Base-by-base conservation (phyloP, 352 stramenopile genomes). In the Pythium apleroticum region DNA sequence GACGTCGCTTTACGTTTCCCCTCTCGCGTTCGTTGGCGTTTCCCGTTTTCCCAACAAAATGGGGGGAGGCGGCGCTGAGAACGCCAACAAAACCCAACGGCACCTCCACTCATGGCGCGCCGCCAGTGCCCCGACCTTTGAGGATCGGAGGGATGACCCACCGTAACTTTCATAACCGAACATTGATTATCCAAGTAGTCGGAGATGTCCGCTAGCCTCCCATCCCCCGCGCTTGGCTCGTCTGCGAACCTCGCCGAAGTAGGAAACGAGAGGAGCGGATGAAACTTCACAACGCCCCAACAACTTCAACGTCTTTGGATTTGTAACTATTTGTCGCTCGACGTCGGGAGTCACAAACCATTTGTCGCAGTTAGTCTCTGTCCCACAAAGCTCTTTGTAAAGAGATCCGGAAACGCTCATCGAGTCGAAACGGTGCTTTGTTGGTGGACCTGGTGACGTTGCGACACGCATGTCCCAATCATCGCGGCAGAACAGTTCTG, bases 291-390 rank as follows among this genome's bases (percentile, higher is more conserved):
- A 50, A 68, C 12, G n/a, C 22, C 37, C 33, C 52, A 66, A 73
- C 66, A 73, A 73, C 66, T 73, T 73, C 66, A 73, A 73, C 66
- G 46, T 73, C 52, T 30, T 12, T 6, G 17, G 22, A 46, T 73
- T 73, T 62, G 57, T 41, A 45, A 68, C 66, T 1, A 35, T 72
- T 71, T 72, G 65, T 72, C 33, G 48, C 65, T 50, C 10, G 6
- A 3, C 19, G 6, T 3, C n/a, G 6, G 33, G 5, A 28, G 43
- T 50, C 43, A 27, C 43, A 50, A 50, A 50, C 43, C 19, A 50
- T 50, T 50, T 50, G 43, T 50, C 43, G 43, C 43, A 50, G 15
- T 20, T 48, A 24, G 15, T 17, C 43, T 14, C 2, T 52, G 52
- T 48, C 41, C 43, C 19, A 28, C 19, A n/a, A n/a, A n/a, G n/a